Base-by-base conservation (phyloP, 1,284 basidiomycete species). In the Tilletia caries region DNA sequence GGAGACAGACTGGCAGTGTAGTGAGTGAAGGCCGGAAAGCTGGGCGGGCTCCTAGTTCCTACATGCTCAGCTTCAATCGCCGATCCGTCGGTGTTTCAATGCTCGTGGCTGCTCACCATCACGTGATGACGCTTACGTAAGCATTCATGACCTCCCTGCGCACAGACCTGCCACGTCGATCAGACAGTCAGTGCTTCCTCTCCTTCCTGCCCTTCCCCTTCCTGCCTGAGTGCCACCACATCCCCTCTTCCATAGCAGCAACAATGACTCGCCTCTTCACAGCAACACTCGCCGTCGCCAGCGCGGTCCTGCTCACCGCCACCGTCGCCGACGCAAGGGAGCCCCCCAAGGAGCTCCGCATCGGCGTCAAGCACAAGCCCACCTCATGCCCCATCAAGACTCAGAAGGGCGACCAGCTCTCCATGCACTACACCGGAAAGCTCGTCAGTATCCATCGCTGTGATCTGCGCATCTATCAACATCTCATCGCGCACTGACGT, bases 351-450 rank as follows among this genome's bases (percentile, higher is more conserved):
- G 52, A 71, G 67, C 70, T 82, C 66, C 76, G 78, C 68, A 75
- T 80, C 60, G 83, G 75, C 10, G 85, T 87, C 76, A 86, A 85
- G 76, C 82, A 84, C 80, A 84, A 84, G 71, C 76, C 77, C 3
- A 86, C 86, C 1, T 85, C 86, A 54, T 93, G 92, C 81, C 68
- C 86, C 1, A 75, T 85, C 41, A 89, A 87, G 76, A 87, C 91
- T 0, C 82, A 85, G 79, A 88, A 86, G 50, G 91, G 90, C 0
- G 91, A 92, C 81, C 78, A 84, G 58, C 86, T 93, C 74, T 81
- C 87, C 73, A 91, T 93, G 73, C 78, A 80, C 58, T 76, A 93
- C 89, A 91, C 90, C 3, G 92, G 92, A 6, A 92, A 86, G 6
- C 84, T 88, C 4, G 74, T 75, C 68, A 62, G 73, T 68, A 20